A percentile compares a stretch with the other conserved stretches of the same genome.
These are phyloP conservation scores for Vitis rotundifolia DNA, from an alignment of 164 flowering plant species.

Conservation along the genomic window DNA sequence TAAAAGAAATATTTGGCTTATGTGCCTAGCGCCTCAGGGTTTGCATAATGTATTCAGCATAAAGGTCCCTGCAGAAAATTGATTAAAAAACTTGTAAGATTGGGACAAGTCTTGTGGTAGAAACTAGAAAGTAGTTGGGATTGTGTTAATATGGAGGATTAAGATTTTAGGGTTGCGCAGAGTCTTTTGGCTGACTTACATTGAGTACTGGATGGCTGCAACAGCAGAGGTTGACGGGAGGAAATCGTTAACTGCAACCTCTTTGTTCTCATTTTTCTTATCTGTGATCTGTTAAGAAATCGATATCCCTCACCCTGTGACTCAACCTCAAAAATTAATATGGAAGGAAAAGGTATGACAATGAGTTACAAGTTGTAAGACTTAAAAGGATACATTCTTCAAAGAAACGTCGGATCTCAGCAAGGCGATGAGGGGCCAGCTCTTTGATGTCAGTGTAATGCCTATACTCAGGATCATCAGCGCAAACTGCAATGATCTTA, in stretches of 20 bases:
- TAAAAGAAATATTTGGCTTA: background rate
- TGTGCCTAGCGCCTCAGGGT: constrained; percentile 39
- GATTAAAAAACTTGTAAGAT: background rate
- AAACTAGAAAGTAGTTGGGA: too few species aligned
- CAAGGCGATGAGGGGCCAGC: constrained; percentile 64
- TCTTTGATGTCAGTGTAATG: constrained; percentile 59
- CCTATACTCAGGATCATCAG: constrained; percentile 72
- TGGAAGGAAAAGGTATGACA: background rate
- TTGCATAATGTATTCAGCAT: constrained; percentile 52
- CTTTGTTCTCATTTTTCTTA: constrained; percentile 82
- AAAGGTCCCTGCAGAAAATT: constrained; percentile 46
- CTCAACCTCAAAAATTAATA: background rate
- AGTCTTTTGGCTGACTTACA: constrained; percentile 34
- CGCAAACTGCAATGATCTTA: constrained; percentile 71
- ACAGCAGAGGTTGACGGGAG: constrained; percentile 48
- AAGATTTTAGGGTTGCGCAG: background rate
- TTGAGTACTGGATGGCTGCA: constrained; percentile 69
- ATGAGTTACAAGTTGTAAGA: background rate
- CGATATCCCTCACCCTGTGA: background rate
- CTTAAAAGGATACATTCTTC: constrained; percentile 61
- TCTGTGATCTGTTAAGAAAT: constrained; percentile 34
- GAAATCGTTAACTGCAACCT: constrained; percentile 70
- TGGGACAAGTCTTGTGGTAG: background rate
- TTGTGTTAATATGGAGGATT: background rate
- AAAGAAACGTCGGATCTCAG: constrained; percentile 76